Percentiles rank a stretch among this genome's conserved stretches.
phyloP scores from a whole-genome alignment of 2,329 filamentous ascomycete species.

The Pseudocercospora musae region DNA sequence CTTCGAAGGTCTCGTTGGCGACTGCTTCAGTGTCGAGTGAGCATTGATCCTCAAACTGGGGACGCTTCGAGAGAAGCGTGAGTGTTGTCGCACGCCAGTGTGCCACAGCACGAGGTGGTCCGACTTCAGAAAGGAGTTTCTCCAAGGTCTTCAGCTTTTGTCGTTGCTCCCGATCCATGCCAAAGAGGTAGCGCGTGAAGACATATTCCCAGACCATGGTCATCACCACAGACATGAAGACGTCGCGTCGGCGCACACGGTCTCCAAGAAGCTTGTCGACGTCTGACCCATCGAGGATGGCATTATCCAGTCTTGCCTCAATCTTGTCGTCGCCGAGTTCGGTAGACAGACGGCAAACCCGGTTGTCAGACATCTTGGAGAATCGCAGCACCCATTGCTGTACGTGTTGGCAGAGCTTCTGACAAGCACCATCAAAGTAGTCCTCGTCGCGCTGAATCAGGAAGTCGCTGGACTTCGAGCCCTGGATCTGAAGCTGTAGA shows the following conservation, averaged over 20 bases:
- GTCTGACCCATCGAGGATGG: conserved; percentile 88
- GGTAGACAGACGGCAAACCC: conserved; percentile 74
- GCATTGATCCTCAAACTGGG: conserved; percentile 76
- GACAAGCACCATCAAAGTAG: conserved; percentile 91
- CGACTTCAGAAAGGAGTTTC: conserved; percentile 85
- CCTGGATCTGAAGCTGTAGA: conserved; percentile 58
- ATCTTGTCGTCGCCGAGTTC: conserved; percentile 91
- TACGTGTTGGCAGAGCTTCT: conserved; percentile 90
- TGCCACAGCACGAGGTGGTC: conserved; percentile 81
- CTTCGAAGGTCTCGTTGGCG: conserved; percentile 84
- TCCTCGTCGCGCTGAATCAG: conserved; percentile 82
- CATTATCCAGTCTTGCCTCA: conserved; percentile 89
- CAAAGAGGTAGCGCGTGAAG: conserved; percentile 96
- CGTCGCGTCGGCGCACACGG: conserved; percentile 80
- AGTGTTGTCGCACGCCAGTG: conserved; percentile 96
- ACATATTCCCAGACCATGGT: conserved; percentile 99
- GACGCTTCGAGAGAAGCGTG: conserved; percentile 77
- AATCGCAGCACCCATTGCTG: conserved; percentile 98
- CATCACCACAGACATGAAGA: conserved; percentile 99
- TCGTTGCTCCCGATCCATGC: conserved; percentile 95
- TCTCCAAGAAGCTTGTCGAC: conserved; percentile 85
- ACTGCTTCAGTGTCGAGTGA: conserved; percentile 91
- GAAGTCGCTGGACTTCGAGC: conserved; percentile 63
- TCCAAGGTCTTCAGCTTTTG: conserved; percentile 96
- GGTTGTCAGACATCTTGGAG: conserved; percentile 94